phyloP scores from a whole-genome alignment of 2,329 filamentous ascomycete genomes.

The Pseudocercospora macadamiae region DNA sequence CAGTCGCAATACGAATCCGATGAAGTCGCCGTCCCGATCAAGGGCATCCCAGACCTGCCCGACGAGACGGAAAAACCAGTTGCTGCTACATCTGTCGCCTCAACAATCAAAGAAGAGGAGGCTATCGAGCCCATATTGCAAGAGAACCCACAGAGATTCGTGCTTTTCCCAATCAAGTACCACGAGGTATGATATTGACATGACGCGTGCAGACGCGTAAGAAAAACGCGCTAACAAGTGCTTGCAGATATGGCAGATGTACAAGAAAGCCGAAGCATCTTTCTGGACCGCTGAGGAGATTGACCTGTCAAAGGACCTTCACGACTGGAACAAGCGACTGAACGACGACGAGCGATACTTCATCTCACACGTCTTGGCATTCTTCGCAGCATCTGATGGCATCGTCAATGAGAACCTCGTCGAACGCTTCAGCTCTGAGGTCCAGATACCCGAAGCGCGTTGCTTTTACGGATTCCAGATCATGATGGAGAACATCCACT shows the following conservation, averaged over 20 bases:
- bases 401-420: constrained; percentile 99
- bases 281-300: constrained; percentile 99
- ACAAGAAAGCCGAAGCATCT: constrained; percentile 99
- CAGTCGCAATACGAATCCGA: constrained; percentile 50
- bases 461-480: constrained; percentile 99
- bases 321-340: constrained; percentile 98
- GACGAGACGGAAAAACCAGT: constrained; percentile 36
- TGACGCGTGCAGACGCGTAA: constrained; percentile 63
- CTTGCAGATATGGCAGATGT: constrained; percentile 97
- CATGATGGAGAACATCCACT: constrained; percentile 99
- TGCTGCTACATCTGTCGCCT: constrained; percentile 49
- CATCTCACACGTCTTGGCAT: constrained; percentile 96
- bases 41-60: constrained; percentile 53
- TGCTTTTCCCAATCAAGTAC: constrained; percentile 98
- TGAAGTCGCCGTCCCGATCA: constrained; percentile 60
- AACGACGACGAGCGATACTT: constrained; percentile 98
- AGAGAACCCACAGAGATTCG: constrained; percentile 95
- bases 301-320: constrained; percentile 96
- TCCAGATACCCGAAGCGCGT: constrained; percentile 95
- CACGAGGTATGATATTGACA: constrained; percentile 79
- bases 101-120: constrained; percentile 66
- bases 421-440: constrained; percentile 95
- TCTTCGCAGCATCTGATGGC: constrained; percentile 97
- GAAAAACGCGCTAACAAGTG: constrained; percentile 27
- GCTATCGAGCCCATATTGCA: constrained; percentile 86